Evolutionary conservation across 192 early-diverging fungal genomes (phyloP).

Genomic region (Chytriomyces sp.): DNA sequence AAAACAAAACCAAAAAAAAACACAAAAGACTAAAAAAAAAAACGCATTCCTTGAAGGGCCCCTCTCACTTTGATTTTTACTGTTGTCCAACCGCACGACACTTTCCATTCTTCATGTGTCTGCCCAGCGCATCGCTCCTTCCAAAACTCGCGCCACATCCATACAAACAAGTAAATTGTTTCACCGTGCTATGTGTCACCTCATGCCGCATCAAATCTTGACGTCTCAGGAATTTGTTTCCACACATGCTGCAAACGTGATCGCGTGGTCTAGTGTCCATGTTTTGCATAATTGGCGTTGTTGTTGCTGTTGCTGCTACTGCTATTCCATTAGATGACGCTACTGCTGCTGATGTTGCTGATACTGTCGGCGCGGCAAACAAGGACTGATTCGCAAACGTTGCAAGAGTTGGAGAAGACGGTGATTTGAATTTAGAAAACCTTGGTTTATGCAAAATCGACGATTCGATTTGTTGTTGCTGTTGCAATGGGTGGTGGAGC

Average conservation of each 20-base stretch:
- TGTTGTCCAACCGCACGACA: not conserved
- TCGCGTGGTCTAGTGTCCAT: slow-evolving; percentile 19
- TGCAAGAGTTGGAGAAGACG: not conserved
- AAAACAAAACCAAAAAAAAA: too few species aligned
- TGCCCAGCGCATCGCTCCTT: slow-evolving; percentile 7
- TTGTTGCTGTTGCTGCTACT: too few species aligned
- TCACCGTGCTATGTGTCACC: slow-evolving; percentile 13
- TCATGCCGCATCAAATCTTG: slow-evolving; percentile 18
- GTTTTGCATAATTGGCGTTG: not conserved
- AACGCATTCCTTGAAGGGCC: too few species aligned
- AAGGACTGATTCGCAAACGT: not conserved
- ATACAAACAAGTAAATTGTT: not conserved
- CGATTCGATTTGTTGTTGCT: not conserved
- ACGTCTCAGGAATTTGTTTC: slow-evolving; percentile 1
- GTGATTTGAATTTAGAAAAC: not conserved
- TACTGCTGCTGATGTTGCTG: not conserved
- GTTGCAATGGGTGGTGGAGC: not conserved
- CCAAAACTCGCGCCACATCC: slow-evolving; percentile 11
- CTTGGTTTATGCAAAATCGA: not conserved
- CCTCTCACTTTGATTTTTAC: too few species aligned
- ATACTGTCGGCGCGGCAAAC: not conserved
- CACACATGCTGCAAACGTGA: slow-evolving; percentile 16
- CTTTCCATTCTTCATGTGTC: slow-evolving; percentile 13
- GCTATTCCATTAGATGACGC: not conserved
- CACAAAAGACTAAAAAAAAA: too few species aligned